Evolutionary conservation across 2,329 filamentous ascomycete genomes (phyloP), one percentile per base, ranked within the genome.

Genomic region (Akanthomyces lecanii): DNA sequence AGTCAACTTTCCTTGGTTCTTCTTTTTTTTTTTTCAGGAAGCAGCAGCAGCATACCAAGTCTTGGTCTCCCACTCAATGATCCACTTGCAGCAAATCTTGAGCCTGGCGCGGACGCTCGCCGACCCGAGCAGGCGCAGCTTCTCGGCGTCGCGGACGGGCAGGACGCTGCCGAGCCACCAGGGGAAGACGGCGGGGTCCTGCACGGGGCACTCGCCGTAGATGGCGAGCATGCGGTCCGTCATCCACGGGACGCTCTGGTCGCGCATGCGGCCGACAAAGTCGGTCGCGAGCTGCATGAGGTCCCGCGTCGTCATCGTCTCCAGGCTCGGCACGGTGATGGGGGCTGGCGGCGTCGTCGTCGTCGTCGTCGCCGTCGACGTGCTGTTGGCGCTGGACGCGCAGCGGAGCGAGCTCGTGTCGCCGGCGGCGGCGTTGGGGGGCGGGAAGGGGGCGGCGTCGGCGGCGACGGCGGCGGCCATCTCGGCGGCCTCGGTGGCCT

Each of bases 131-230:
- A 97, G 77, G 14, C 83, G 81, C 68, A 96, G 96, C 72, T 94
- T 96, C 69, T 95, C 89, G 33, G 86, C 78, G 30, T 95, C 90
- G 16, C 84, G 82, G 44, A 95, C 86, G 0, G 92, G 92, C 14
- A 96, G 75, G 23, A 95, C 87, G 70, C 86, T 91, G 11, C 90
- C 92, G 67, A 97, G 89, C 93, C 93, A 97, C 82, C 92, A 97
- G 0, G 92, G 90, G 67, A 97, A 95, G 1, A 85, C 74, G 3
- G 87, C 87, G 0, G 91, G 87, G 69, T 96, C 91, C 18, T 84
- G 79, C 5, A 52, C 45, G 0, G 92, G 92, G 23, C 88, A 89
- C 63, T 89, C 85, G 14, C 92, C 92, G 67, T 94, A 95, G 6
- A 90, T 86, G 38, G 85, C 78, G 36, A 93, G 78, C 40, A 93